These are phyloP conservation scores for Metschnikowia proteae DNA, from an alignment of 805 yeast species.

Conservation along the genomic window DNA sequence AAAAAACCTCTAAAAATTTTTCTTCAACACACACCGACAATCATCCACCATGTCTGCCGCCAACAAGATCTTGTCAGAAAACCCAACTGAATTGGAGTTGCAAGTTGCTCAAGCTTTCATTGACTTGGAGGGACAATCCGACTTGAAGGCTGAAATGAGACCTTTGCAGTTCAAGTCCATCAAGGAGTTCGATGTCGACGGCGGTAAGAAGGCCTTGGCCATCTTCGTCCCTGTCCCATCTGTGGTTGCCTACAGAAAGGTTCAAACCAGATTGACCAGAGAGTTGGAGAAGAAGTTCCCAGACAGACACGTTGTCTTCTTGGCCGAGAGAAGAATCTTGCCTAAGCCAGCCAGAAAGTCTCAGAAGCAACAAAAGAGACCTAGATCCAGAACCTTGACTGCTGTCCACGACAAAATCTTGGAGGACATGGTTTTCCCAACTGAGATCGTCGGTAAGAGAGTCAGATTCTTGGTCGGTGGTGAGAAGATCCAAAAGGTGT, in stretches of 20 bases:
- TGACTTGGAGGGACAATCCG: conserved; percentile 95
- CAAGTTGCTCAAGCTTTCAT: conserved; percentile 98
- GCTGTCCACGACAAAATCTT: conserved; percentile 98
- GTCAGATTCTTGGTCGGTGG: conserved; percentile 99
- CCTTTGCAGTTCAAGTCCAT: conserved; percentile 98
- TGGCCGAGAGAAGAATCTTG: conserved; percentile 98
- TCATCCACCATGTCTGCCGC: conserved; percentile 82
- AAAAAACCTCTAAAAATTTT: conserved; percentile 16
- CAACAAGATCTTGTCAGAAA: conserved; percentile 89
- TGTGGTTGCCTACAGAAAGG: conserved; percentile 90
- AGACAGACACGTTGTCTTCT: conserved; percentile 98
- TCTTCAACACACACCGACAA: conserved; percentile 15
- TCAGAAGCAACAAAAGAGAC: conserved; percentile 96
- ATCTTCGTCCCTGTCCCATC: conserved; percentile 97
- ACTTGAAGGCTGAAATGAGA: conserved; percentile 96
- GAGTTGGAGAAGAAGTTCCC: conserved; percentile 99
- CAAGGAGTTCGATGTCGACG: conserved; percentile 95
- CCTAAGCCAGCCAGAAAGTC: conserved; percentile 98
- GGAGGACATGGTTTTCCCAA: conserved; percentile 99
- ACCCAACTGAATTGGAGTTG: conserved; percentile 98
- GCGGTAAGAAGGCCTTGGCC: conserved; percentile 98
- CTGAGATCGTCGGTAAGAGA: conserved; percentile 99
- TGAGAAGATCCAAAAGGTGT: conserved; percentile 95
- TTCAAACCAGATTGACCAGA: conserved; percentile 95
- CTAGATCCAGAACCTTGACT: conserved; percentile 98